Conservation (phyloP, 768 basidiomycete genomes). For the Boletus rubescentipes region DNA sequence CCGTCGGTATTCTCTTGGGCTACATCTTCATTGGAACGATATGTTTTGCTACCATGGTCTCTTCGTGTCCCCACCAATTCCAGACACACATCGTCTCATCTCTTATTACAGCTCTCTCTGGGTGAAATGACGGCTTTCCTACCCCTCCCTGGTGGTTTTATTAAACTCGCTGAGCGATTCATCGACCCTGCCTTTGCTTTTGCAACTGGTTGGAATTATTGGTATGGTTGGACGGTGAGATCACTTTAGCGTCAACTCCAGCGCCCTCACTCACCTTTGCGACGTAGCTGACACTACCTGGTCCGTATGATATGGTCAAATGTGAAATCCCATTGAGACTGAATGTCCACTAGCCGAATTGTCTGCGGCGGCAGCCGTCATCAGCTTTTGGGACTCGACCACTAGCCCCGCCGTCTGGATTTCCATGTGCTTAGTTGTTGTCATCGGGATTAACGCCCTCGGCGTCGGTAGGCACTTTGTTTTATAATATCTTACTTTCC, state of each 20-base stretch:
- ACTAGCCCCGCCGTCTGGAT: slow-evolving; percentile 52
- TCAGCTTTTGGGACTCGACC: slow-evolving; percentile 44
- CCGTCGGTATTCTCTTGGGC: slow-evolving; percentile 45
- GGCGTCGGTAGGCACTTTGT: slow-evolving; percentile 34
- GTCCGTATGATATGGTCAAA: slow-evolving; percentile 11
- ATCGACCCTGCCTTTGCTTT: slow-evolving; percentile 47
- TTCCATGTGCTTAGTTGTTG: slow-evolving; percentile 49
- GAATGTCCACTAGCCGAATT: slow-evolving; percentile 39
- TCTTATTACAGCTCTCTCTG: slow-evolving; percentile 26
- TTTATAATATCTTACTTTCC: not conserved
- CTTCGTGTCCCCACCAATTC: not conserved
- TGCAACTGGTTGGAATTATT: slow-evolving; percentile 43
- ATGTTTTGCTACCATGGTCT: slow-evolving; percentile 41
- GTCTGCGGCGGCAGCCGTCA: slow-evolving; percentile 49
- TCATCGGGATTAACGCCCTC: slow-evolving; percentile 44
- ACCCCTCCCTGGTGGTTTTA: slow-evolving; percentile 46
- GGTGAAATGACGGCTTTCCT: slow-evolving; percentile 50
- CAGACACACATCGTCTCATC: not conserved
- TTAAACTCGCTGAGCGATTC: slow-evolving; percentile 47
- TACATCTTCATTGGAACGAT: slow-evolving; percentile 39
- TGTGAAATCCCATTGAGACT: not conserved
- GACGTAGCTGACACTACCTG: slow-evolving; percentile 25
- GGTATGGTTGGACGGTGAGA: slow-evolving; percentile 38
- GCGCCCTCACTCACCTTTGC: not conserved
- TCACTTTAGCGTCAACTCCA: not conserved